Conservation (phyloP, 495 filamentous ascomycete species). For the Ramalina intermedia region DNA sequence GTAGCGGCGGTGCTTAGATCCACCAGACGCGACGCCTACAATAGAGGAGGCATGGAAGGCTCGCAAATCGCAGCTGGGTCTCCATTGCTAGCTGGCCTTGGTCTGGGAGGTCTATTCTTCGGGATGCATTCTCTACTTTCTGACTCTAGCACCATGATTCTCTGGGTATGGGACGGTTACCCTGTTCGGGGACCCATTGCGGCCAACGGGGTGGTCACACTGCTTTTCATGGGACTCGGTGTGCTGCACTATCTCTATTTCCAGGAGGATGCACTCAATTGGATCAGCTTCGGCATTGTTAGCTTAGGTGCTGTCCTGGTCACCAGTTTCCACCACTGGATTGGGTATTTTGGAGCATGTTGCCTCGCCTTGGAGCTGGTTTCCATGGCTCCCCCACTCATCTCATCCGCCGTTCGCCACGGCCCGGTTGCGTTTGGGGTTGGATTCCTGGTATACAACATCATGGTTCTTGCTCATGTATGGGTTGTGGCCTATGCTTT, state of each 20-base stretch:
- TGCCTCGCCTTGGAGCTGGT: conserved; percentile 63
- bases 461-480: conserved; percentile 84
- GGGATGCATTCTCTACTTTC: conserved; percentile 87
- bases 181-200: conserved; percentile 82
- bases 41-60: conserved; percentile 35
- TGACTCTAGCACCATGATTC: conserved; percentile 97
- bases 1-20: conserved; percentile 59
- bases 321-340: conserved; percentile 70
- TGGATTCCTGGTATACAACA: conserved; percentile 78
- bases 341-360: conserved; percentile 77
- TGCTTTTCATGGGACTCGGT: conserved; percentile 74
- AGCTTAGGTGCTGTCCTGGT: conserved; percentile 68
- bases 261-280: conserved; percentile 54
- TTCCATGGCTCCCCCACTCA: conserved; percentile 64
- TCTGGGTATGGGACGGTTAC: conserved; percentile 98
- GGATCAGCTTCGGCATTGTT: conserved; percentile 68
- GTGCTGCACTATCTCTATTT: conserved; percentile 63
- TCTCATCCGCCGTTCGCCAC: conserved; percentile 59
- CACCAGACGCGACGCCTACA: conserved; percentile 41
- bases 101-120: conserved; percentile 75
- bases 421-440: conserved; percentile 68
- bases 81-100: conserved; percentile 53
- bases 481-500: conserved; percentile 99
- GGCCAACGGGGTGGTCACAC: conserved; percentile 71
- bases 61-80: conserved; percentile 47